Percentiles rank a stretch among this genome's conserved stretches.
Conservation (phyloP, 352 stramenopile genomes). For the Phytopythium kandeliae region DNA sequence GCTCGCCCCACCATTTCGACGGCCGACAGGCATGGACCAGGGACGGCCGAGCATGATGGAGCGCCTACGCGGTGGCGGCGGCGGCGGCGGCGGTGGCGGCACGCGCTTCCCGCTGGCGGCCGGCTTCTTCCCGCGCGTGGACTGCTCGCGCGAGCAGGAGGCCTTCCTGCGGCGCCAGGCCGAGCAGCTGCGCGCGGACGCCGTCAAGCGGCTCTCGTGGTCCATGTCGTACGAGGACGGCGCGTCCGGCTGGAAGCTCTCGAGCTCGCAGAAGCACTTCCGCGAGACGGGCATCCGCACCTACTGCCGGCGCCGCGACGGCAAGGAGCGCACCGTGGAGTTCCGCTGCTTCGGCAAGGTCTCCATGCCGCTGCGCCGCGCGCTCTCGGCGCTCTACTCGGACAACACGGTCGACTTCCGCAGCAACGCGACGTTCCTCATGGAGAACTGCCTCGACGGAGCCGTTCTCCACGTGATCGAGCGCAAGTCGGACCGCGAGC, state of each 20-base stretch:
- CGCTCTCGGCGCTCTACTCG: conserved; percentile 51
- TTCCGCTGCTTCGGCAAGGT: conserved; percentile 65
- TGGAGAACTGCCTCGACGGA: conserved; percentile 55
- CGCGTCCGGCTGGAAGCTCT: conserved; percentile 57
- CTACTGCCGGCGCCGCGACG: conserved; percentile 40
- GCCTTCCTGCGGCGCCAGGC: conserved; percentile 24
- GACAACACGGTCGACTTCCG: conserved; percentile 57
- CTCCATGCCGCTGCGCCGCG: conserved; percentile 34
- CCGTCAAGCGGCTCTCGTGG: conserved; percentile 38
- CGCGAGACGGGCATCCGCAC: conserved; percentile 57
- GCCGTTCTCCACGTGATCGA: conserved; percentile 51
- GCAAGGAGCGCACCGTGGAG: conserved; percentile 31
- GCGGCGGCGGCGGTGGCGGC: conserved; percentile 2
- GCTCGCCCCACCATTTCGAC: background rate
- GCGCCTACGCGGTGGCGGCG: conserved; percentile 15
- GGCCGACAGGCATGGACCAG: conserved; percentile 6
- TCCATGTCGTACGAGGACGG: conserved; percentile 58
- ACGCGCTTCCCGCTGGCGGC: conserved; percentile 34
- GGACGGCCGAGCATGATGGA: conserved; percentile 30
- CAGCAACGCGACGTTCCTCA: conserved; percentile 43
- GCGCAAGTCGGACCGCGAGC: conserved; percentile 25
- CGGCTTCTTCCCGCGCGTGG: conserved; percentile 38
- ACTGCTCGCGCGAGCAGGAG: conserved; percentile 35
- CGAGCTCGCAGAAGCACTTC: conserved; percentile 61
- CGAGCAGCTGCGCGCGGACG: conserved; percentile 28